These are phyloP conservation scores for Pichia paraexigua DNA, from an alignment of 805 yeast species.

Conservation along the genomic window DNA sequence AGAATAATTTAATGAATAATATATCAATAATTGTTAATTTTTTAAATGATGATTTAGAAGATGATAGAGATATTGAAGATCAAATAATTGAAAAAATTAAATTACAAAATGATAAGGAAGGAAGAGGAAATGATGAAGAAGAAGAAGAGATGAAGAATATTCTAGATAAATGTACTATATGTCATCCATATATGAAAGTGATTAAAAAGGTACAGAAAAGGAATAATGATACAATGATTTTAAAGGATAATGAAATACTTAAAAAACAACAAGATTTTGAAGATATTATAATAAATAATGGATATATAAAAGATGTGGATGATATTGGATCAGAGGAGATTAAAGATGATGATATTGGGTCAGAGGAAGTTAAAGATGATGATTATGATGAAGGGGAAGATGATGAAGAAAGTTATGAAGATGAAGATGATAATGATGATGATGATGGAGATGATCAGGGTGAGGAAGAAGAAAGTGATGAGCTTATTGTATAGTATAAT, in stretches of 20 bases:
- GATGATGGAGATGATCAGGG: constrained; percentile 6
- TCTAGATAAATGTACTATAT: constrained; percentile 1
- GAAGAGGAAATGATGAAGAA: not conserved
- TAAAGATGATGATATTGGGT: not conserved
- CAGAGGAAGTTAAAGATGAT: constrained; percentile 6
- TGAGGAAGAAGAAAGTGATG: constrained; percentile 2
- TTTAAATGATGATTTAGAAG: constrained; percentile 60
- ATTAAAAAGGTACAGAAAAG: not conserved
- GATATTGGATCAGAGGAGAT: not conserved
- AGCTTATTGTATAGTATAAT: not conserved
- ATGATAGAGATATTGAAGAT: constrained; percentile 50
- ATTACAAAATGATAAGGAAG: constrained; percentile 11
- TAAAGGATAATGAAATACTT: not conserved
- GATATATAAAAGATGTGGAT: constrained; percentile 2
- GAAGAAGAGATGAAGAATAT: not conserved
- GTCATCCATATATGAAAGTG: constrained; percentile 22
- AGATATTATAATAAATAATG: not conserved
- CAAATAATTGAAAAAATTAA: constrained; percentile 43
- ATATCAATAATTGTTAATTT: constrained; percentile 53
- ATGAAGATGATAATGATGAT: constrained; percentile 4
- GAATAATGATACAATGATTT: not conserved
- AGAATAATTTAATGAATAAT: constrained; percentile 33
- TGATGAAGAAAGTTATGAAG: constrained; percentile 3
- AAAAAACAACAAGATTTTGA: constrained; percentile 5
- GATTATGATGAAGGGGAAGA: constrained; percentile 5